Conservation (phyloP, 768 basidiomycete species). For the Podaxis sp. region DNA sequence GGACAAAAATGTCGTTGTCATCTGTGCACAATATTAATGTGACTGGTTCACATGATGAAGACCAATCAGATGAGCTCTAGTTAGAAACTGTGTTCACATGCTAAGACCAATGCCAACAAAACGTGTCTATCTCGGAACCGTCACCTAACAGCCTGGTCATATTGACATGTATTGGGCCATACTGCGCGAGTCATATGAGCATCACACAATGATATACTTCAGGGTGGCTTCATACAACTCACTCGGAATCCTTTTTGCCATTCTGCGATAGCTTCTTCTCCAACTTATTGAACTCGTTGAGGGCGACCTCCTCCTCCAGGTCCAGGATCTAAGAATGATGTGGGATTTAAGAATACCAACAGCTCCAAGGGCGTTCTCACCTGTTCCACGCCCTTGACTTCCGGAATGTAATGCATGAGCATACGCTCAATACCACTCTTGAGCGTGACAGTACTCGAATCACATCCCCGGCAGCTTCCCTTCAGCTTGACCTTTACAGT, state of each 20-base stretch:
- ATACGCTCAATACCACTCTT: constrained; percentile 98
- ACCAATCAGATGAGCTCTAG: background rate
- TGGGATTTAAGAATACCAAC: background rate
- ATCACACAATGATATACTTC: background rate
- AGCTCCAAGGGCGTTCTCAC: constrained; percentile 31
- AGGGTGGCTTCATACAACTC: constrained; percentile 9
- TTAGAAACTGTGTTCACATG: background rate
- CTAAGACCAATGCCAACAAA: background rate
- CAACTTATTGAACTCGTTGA: constrained; percentile 86
- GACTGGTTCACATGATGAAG: background rate
- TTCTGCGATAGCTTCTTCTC: constrained; percentile 57
- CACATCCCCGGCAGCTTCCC: constrained; percentile 95
- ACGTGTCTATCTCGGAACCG: background rate
- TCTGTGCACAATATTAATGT: background rate
- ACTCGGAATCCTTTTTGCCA: constrained; percentile 46
- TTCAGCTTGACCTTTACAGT: constrained; percentile 88
- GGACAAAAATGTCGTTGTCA: background rate
- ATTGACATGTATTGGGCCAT: constrained; percentile 84
- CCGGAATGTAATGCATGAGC: constrained; percentile 98
- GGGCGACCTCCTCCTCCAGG: constrained; percentile 82
- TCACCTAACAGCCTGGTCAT: constrained; percentile 25
- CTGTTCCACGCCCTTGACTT: constrained; percentile 90
- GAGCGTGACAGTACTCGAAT: constrained; percentile 89
- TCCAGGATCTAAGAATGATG: constrained; percentile 64
- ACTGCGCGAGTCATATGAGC: constrained; percentile 28